These are phyloP conservation scores for Kockiozyma suomiensis DNA, from an alignment of 805 yeast species.

Conservation along the genomic window DNA sequence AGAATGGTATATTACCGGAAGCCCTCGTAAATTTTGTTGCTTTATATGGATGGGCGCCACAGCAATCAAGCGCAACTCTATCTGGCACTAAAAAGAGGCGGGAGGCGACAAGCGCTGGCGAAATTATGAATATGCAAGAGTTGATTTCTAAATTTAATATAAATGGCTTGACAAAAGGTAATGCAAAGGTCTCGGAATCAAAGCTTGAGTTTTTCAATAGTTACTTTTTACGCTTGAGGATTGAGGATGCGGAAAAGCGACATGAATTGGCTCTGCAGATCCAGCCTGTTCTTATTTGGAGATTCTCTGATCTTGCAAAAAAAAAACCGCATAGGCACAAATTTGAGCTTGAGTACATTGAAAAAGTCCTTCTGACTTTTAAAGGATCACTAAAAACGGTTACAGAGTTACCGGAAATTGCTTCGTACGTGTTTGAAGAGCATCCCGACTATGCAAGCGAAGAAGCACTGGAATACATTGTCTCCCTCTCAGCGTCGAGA, in stretches of 20 bases:
- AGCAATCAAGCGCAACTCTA: conserved; percentile 41
- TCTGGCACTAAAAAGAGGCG: neutral
- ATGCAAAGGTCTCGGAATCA: conserved; percentile 82
- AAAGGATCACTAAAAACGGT: conserved; percentile 16
- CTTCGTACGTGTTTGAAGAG: conserved; percentile 10
- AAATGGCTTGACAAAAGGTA: conserved; percentile 83
- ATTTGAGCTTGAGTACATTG: conserved; percentile 18
- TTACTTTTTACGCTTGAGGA: conserved; percentile 54
- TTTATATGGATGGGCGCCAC: conserved; percentile 92
- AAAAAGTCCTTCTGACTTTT: conserved; percentile 15
- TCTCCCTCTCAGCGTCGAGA: neutral
- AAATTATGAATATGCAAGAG: conserved; percentile 23
- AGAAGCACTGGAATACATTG: conserved; percentile 14
- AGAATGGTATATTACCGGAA: conserved; percentile 76
- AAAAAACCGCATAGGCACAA: neutral
- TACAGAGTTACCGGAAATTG: conserved; percentile 24
- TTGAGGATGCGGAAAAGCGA: conserved; percentile 45
- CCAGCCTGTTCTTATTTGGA: neutral
- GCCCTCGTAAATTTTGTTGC: conserved; percentile 86
- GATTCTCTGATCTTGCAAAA: neutral
- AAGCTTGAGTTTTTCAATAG: conserved; percentile 81
- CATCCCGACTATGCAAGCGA: conserved; percentile 17
- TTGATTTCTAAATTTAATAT: conserved; percentile 54
- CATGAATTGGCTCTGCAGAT: conserved; percentile 42
- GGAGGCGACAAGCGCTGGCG: conserved; percentile 18